Conservation (phyloP, 306 rosid genomes). For the Alnus glutinosa region DNA sequence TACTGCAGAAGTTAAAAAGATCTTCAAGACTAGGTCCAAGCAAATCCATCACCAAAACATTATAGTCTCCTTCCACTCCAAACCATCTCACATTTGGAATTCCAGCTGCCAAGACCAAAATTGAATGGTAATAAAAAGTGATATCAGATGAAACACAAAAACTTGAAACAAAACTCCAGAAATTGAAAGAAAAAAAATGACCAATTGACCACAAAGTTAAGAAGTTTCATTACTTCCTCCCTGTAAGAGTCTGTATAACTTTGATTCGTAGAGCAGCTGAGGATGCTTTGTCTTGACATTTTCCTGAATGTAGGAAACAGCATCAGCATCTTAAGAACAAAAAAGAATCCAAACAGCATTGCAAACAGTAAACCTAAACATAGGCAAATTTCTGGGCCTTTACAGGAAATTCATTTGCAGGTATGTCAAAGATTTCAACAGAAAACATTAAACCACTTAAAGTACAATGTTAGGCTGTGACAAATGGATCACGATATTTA, state of each 20-base stretch:
- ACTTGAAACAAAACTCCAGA: neutral
- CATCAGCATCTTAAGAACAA: constrained; percentile 1
- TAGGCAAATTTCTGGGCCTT: neutral
- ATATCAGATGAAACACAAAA: neutral
- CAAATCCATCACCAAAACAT: constrained; percentile 91
- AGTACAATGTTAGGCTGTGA: neutral
- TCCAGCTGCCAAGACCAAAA: constrained; percentile 68
- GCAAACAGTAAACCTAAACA: neutral
- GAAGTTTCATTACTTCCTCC: constrained; percentile 80
- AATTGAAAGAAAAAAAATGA: constrained; percentile 5
- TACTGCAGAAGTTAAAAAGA: constrained; percentile 89
- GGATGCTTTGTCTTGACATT: constrained; percentile 97
- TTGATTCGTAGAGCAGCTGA: constrained; percentile 91
- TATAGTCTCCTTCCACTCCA: constrained; percentile 96
- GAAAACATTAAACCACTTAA: neutral
- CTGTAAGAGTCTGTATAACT: constrained; percentile 90
- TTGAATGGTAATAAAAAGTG: constrained; percentile 21
- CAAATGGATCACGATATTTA: neutral
- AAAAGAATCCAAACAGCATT: neutral
- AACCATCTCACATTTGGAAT: constrained; percentile 93
- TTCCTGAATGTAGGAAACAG: constrained; percentile 56
- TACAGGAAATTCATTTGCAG: neutral
- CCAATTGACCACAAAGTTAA: neutral
- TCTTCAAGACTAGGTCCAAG: constrained; percentile 99
- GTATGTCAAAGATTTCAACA: neutral